Evolutionary conservation across 306 rosid genomes (phyloP), one percentile per base, ranked within the genome.

Genomic region (Quercus gilva): DNA sequence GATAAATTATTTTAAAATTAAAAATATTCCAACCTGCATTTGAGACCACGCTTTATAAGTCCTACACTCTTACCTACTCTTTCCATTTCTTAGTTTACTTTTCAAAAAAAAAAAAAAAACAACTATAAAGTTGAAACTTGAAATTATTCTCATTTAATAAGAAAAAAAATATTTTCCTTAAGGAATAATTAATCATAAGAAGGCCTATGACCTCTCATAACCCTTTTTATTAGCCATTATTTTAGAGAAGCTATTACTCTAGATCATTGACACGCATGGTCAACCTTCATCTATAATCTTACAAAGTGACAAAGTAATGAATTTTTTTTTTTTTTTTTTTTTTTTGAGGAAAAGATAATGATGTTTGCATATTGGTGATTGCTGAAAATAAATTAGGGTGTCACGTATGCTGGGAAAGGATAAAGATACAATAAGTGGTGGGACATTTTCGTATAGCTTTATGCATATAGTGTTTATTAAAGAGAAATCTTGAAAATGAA

Each of bases 251-350:
- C 17, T 49, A 3, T 10, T 49, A 49, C 53, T 12, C 17, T 49
- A 1, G 17, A 12, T 49, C 53, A 19, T 35, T n/a, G 63, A 28
- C 45, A 73, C 43, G 61, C 33, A 49, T 67, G 67, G 76, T 78
- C 82, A 78, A 82, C 76, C 17, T 28, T 41, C 69, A 70, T n/a
- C 45, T 67, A 49, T 41, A 78, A 57, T 60, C 57, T 76, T 52
- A 20, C 12, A 55, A 71, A 21, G 71, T 35, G 58, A 73, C 75
- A 63, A 73, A 77, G 23, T 28, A 14, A 79, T 82, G 77, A 69
- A 79, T 1, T 33, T 31, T 31, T 5, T 5, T 31, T 31, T 5
- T 28, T 31, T 5, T 33, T 28, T 29, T 29, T 33, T 33, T 33
- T 33, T 1, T 33, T 33, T 33, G 7, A 33, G 7, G 7, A 33